Evolutionary conservation across 257 asterid species (phyloP).

Genomic region (Solanum tarapatanum): DNA sequence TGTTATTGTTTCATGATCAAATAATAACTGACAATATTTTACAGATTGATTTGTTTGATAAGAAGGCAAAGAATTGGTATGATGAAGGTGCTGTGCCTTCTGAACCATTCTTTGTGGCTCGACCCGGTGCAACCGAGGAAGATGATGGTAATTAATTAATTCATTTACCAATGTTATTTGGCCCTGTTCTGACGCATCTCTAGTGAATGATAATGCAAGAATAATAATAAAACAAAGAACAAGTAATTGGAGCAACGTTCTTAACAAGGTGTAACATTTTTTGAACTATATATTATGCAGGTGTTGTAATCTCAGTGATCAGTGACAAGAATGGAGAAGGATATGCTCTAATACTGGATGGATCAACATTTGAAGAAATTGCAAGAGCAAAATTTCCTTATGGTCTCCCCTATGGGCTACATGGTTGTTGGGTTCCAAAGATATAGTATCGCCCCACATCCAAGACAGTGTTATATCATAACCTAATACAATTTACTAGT

Average conservation of each 20-base stretch:
- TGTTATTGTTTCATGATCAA: not conserved
- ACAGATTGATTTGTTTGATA: conserved; percentile 35
- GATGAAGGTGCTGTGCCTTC: conserved; percentile 82
- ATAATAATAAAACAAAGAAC: too few species aligned
- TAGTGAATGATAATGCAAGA: not conserved
- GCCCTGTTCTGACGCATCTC: not conserved
- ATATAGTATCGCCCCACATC: not conserved
- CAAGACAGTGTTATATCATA: not conserved
- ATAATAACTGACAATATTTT: not conserved
- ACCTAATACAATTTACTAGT: not conserved
- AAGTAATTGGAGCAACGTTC: not conserved
- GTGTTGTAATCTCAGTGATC: conserved; percentile 73
- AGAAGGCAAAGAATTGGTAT: conserved; percentile 81
- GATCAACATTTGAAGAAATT: conserved; percentile 77
- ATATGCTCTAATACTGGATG: conserved; percentile 71
- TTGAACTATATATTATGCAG: conserved; percentile 18
- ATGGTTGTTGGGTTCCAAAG: conserved; percentile 95
- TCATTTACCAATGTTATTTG: not conserved
- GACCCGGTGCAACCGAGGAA: conserved; percentile 75
- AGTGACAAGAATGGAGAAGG: conserved; percentile 85
- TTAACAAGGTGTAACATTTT: not conserved
- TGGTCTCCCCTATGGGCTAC: conserved; percentile 94
- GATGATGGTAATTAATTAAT: conserved; percentile 74
- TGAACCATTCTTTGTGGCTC: conserved; percentile 82
- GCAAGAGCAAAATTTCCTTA: conserved; percentile 91